phyloP scores from a whole-genome alignment of 2,329 filamentous ascomycete genomes.

The Onygenales sp. region DNA sequence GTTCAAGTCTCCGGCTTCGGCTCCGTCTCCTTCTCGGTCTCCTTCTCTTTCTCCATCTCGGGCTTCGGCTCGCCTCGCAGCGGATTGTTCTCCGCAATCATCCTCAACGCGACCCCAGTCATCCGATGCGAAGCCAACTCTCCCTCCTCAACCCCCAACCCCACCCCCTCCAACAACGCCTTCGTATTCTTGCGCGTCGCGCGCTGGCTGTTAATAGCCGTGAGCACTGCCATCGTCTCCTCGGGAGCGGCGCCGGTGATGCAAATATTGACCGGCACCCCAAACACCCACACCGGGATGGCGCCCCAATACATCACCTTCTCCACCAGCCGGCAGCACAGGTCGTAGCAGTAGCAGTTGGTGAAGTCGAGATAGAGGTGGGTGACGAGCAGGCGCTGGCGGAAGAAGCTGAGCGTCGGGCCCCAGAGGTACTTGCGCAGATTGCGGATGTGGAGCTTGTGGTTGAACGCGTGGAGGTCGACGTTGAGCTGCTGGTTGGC shows the following conservation, averaged over 20 bases:
- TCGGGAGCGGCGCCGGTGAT: conserved; percentile 9
- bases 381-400: conserved; percentile 12
- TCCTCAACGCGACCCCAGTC: neutral
- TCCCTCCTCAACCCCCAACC: neutral
- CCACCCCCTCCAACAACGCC: neutral
- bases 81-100: neutral
- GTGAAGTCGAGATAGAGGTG: conserved; percentile 12
- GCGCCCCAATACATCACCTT: conserved; percentile 14
- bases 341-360: conserved; percentile 11
- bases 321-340: conserved; percentile 14
- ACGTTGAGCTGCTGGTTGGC: neutral
- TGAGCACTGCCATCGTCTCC: conserved; percentile 9
- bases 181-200: neutral
- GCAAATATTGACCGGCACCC: conserved; percentile 11
- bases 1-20: too few species aligned
- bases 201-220: conserved; percentile 7
- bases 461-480: neutral
- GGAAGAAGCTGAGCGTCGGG: conserved; percentile 15
- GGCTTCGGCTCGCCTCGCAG: too few species aligned
- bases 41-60: too few species aligned
- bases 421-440: conserved; percentile 16
- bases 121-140: neutral
- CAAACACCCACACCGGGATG: conserved; percentile 10
- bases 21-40: too few species aligned
- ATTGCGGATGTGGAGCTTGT: conserved; percentile 10